Percentiles rank a stretch among this genome's conserved stretches.
phyloP scores from a whole-genome alignment of 2,329 filamentous ascomycete species.

The Monosporascus cannonballus region DNA sequence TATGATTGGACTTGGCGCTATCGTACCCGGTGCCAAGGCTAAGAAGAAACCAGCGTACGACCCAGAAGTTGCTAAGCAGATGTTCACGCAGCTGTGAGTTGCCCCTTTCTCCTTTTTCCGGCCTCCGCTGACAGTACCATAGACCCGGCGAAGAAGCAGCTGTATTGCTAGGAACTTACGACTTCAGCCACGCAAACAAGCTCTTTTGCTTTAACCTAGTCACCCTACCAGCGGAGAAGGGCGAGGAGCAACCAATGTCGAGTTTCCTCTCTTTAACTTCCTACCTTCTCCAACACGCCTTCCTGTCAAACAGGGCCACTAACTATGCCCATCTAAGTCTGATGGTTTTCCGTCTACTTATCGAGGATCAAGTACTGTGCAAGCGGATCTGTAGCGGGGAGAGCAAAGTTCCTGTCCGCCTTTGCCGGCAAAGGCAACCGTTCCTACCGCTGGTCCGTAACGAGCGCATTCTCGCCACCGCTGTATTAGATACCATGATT shows the following conservation, averaged over 20 bases:
- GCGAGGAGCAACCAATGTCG: slow-evolving; percentile 67
- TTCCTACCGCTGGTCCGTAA: slow-evolving; percentile 69
- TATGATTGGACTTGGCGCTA: slow-evolving; percentile 75
- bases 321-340: slow-evolving; percentile 82
- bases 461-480: slow-evolving; percentile 67
- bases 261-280: slow-evolving; percentile 84
- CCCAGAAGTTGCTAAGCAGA: slow-evolving; percentile 72
- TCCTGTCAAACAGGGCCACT: slow-evolving; percentile 71
- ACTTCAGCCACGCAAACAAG: slow-evolving; percentile 92
- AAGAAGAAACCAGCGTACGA: slow-evolving; percentile 55
- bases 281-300: slow-evolving; percentile 89
- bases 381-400: slow-evolving; percentile 82
- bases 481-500: slow-evolving; percentile 78
- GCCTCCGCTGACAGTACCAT: slow-evolving; percentile 19
- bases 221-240: slow-evolving; percentile 55
- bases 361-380: slow-evolving; percentile 77
- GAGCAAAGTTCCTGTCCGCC: slow-evolving; percentile 64
- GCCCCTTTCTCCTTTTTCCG: not conserved
- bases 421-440: slow-evolving; percentile 85
- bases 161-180: slow-evolving; percentile 78
- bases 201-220: slow-evolving; percentile 85
- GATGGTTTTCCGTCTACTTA: slow-evolving; percentile 76
- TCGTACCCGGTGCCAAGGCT: slow-evolving; percentile 63
- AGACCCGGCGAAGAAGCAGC: slow-evolving; percentile 77
- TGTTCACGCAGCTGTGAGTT: slow-evolving; percentile 73